phyloP scores from a whole-genome alignment of 345 rosid species.

The Camelina sativa region DNA sequence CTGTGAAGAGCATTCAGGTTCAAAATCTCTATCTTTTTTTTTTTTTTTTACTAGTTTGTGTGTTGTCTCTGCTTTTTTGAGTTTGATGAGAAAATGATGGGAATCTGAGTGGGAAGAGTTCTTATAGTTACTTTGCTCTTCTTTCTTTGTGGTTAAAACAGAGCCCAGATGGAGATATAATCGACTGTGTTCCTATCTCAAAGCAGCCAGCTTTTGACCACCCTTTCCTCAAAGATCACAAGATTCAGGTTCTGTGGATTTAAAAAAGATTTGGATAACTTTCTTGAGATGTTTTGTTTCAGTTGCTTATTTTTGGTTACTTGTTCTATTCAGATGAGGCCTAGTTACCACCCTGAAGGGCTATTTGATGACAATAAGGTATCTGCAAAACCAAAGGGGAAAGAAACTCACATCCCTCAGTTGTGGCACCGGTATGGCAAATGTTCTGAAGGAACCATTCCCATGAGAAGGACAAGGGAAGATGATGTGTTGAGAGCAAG shows the following conservation, averaged over 20 bases:
- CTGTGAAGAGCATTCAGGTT: conserved; percentile 82
- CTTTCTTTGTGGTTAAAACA: conserved; percentile 37
- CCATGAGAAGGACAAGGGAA: conserved; percentile 64
- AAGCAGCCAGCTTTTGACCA: conserved; percentile 97
- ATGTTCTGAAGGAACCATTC: conserved; percentile 69
- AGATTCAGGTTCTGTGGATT: conserved; percentile 72
- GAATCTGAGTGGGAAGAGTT: not conserved
- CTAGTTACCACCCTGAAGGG: conserved; percentile 80
- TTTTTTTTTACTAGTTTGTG: not conserved
- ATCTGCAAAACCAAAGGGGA: conserved; percentile 53
- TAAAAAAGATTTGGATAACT: not conserved
- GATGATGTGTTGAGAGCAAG: conserved; percentile 80
- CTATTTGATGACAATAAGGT: conserved; percentile 75
- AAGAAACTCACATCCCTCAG: conserved; percentile 67
- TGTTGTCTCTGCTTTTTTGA: conserved; percentile 26
- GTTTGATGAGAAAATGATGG: not conserved
- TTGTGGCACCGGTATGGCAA: conserved; percentile 77
- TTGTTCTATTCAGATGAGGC: conserved; percentile 66
- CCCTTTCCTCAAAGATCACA: conserved; percentile 92
- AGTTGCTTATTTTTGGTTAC: not conserved
- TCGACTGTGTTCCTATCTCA: conserved; percentile 86
- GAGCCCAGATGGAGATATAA: conserved; percentile 78
- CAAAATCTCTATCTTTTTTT: conserved; percentile 8
- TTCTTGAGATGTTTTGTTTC: not conserved
- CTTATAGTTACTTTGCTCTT: too few relatives aligned